Evolutionary conservation across 371 early-diverging fungal genomes (phyloP).

Genomic region (Batrachochytrium dendrobatidis): DNA sequence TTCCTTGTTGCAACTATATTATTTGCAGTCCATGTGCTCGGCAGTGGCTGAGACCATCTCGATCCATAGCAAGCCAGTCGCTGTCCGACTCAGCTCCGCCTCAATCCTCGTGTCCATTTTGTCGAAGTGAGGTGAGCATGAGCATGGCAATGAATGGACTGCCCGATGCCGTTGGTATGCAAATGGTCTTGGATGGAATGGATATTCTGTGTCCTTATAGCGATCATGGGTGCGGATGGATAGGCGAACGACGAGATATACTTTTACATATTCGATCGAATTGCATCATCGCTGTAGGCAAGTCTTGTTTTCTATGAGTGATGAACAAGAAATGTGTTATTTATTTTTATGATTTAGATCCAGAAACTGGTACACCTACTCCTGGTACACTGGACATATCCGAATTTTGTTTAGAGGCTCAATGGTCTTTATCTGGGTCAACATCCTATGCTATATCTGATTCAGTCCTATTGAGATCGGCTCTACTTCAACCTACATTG

Average conservation of each 20-base stretch:
- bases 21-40: slow-evolving; percentile 16
- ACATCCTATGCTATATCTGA: too few species aligned
- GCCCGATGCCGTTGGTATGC: slow-evolving; percentile 8
- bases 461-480: too few species aligned
- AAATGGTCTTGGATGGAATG: slow-evolving; percentile 6
- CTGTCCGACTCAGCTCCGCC: neutral
- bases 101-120: slow-evolving; percentile 13
- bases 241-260: slow-evolving; percentile 7
- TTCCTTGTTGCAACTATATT: slow-evolving; percentile 12
- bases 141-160: slow-evolving; percentile 4
- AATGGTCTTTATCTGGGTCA: neutral
- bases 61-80: neutral
- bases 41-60: slow-evolving; percentile 13
- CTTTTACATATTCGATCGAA: slow-evolving; percentile 3
- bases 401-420: slow-evolving; percentile 7
- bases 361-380: slow-evolving; percentile 6
- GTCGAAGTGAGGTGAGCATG: slow-evolving; percentile 2
- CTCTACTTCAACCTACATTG: too few species aligned
- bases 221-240: slow-evolving; percentile 12
- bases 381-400: neutral
- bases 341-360: too few species aligned
- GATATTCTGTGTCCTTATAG: slow-evolving; percentile 13
- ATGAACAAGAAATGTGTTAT: too few species aligned
- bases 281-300: slow-evolving; percentile 15
- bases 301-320: neutral